phyloP scores from a whole-genome alignment of 768 basidiomycete species.

The Termitomyces heimii region DNA sequence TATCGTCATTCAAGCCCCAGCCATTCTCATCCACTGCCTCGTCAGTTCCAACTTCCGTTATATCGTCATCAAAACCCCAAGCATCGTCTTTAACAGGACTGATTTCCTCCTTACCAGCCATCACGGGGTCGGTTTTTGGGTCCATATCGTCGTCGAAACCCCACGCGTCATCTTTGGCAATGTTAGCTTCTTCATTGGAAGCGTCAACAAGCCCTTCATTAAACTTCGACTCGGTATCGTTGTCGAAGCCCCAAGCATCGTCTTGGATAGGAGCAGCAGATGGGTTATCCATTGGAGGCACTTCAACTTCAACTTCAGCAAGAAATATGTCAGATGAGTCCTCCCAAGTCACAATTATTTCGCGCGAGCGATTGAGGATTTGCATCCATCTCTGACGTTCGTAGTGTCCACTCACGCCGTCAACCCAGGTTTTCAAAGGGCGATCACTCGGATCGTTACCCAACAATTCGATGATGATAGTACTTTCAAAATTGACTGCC shows the following conservation, averaged over 20 bases:
- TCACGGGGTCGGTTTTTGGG: slow-evolving; percentile 12
- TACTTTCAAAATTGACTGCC: slow-evolving; percentile 65
- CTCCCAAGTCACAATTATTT: slow-evolving; percentile 40
- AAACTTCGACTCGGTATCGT: slow-evolving; percentile 23
- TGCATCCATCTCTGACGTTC: slow-evolving; percentile 66
- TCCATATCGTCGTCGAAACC: slow-evolving; percentile 41
- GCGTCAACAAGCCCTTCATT: background rate
- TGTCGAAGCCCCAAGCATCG: slow-evolving; percentile 44
- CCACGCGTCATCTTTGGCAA: slow-evolving; percentile 37
- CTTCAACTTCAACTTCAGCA: slow-evolving; percentile 32
- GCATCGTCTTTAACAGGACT: slow-evolving; percentile 27
- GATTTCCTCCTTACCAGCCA: slow-evolving; percentile 15
- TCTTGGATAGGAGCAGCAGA: slow-evolving; percentile 22
- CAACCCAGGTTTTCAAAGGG: slow-evolving; percentile 63
- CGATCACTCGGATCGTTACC: slow-evolving; percentile 41
- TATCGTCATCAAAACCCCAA: slow-evolving; percentile 52
- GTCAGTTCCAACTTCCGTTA: slow-evolving; percentile 19
- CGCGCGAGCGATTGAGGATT: slow-evolving; percentile 59
- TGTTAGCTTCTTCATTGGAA: slow-evolving; percentile 13
- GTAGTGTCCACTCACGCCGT: slow-evolving; percentile 66
- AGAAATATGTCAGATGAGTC: slow-evolving; percentile 34
- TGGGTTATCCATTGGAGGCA: slow-evolving; percentile 22
- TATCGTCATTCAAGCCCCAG: slow-evolving; percentile 52
- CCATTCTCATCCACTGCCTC: slow-evolving; percentile 32
- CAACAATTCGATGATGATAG: slow-evolving; percentile 43